A percentile compares a stretch with the other conserved stretches of the same genome.
Evolutionary conservation across 768 basidiomycete species (phyloP).

Genomic region (Xerocomus spinulosus): DNA sequence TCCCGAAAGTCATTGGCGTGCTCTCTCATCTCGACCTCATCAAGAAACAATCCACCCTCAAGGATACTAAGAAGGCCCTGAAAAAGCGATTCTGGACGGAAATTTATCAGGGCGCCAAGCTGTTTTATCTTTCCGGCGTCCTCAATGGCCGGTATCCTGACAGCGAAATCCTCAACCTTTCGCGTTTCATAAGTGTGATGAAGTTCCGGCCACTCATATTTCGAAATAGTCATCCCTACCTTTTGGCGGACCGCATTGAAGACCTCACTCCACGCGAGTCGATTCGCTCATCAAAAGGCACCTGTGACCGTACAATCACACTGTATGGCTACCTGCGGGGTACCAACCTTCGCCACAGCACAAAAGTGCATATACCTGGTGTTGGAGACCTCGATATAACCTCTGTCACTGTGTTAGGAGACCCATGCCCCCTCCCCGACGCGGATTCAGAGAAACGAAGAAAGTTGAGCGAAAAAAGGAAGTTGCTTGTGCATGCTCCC

Average conservation of each 20-base stretch:
- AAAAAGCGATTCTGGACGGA: constrained; percentile 99
- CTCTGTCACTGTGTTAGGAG: constrained; percentile 70
- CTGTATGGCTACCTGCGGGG: constrained; percentile 94
- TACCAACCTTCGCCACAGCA: constrained; percentile 71
- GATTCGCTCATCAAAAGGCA: constrained; percentile 73
- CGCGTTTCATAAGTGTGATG: constrained; percentile 95
- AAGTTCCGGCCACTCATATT: constrained; percentile 98
- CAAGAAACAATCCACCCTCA: constrained; percentile 83
- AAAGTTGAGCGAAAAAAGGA: constrained; percentile 94
- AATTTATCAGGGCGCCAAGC: constrained; percentile 97
- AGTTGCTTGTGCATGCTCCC: constrained; percentile 87
- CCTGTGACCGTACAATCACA: constrained; percentile 90
- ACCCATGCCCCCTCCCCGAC: constrained; percentile 94
- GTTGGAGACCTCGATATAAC: constrained; percentile 84
- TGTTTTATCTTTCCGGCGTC: constrained; percentile 96
- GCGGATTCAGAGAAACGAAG: constrained; percentile 85
- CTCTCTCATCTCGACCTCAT: constrained; percentile 96
- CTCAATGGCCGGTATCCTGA: constrained; percentile 98
- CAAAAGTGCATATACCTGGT: constrained; percentile 89
- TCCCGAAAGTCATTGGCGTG: constrained; percentile 96
- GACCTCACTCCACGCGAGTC: constrained; percentile 89
- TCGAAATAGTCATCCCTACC: constrained; percentile 91
- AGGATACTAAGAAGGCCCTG: constrained; percentile 85
- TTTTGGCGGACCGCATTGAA: constrained; percentile 91
- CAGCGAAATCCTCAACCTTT: constrained; percentile 91